These are phyloP conservation scores for Ceratocystis papillata DNA, from an alignment of 2,329 filamentous ascomycete species.

Conservation along the genomic window DNA sequence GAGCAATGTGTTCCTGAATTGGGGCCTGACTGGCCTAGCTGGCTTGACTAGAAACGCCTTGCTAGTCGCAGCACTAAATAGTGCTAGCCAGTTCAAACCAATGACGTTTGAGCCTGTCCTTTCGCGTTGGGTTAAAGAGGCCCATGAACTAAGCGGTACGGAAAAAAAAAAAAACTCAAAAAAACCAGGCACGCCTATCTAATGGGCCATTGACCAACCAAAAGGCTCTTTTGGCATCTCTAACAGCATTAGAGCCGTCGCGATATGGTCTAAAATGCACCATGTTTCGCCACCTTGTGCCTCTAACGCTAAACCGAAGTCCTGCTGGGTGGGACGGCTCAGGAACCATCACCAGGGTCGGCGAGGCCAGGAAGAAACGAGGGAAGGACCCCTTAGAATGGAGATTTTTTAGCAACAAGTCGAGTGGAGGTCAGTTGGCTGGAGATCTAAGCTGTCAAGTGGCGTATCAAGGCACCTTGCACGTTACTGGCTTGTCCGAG, in stretches of 20 bases:
- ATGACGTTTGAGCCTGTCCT: neutral
- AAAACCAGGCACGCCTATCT: neutral
- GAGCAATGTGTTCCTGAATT: neutral
- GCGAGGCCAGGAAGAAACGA: neutral
- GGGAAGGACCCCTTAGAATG: constrained; percentile 10
- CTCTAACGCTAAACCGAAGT: neutral
- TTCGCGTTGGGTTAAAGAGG: neutral
- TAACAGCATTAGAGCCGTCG: neutral
- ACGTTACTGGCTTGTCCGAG: too few species aligned
- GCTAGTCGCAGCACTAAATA: neutral
- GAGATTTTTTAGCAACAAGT: neutral
- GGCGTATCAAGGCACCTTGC: too few species aligned
- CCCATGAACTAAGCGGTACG: neutral
- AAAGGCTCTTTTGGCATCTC: constrained; percentile 8
- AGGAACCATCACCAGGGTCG: constrained; percentile 12
- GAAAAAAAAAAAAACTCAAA: too few species aligned
- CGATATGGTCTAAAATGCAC: neutral
- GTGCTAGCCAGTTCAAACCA: neutral
- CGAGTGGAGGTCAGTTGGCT: neutral
- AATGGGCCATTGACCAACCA: neutral
- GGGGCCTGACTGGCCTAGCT: too few species aligned
- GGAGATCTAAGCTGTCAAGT: too few species aligned
- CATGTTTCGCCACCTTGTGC: constrained; percentile 6
- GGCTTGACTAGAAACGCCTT: neutral
- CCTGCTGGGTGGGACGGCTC: neutral